Evolutionary conservation across 306 rosid genomes (phyloP).

Genomic region (Cyamopsis tetragonoloba): DNA sequence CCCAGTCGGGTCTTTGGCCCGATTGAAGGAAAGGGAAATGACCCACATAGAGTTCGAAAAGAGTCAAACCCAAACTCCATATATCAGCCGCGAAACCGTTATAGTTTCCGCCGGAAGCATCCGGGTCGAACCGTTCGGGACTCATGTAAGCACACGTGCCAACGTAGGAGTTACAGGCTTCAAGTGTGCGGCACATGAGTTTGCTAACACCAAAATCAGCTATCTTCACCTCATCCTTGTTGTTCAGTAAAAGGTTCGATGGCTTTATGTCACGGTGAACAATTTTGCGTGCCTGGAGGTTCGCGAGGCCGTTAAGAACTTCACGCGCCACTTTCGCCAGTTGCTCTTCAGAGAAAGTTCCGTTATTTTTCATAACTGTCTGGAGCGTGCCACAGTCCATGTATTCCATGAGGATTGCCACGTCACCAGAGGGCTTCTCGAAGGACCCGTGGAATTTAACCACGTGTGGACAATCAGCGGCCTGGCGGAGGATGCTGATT

Average conservation of each 20-base stretch:
- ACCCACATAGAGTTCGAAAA: conserved; percentile 85
- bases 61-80: conserved; percentile 88
- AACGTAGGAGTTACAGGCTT: conserved; percentile 78
- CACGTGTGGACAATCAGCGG: conserved; percentile 66
- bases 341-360: conserved; percentile 51
- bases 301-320: conserved; percentile 61
- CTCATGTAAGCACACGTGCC: conserved; percentile 99
- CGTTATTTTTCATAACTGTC: conserved; percentile 30
- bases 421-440: conserved; percentile 79
- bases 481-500: conserved; percentile 73
- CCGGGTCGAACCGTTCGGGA: conserved; percentile 94
- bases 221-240: conserved; percentile 58
- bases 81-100: conserved; percentile 79
- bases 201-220: conserved; percentile 93
- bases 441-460: conserved; percentile 54
- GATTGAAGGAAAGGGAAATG: conserved; percentile 76
- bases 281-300: conserved; percentile 74
- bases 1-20: conserved; percentile 94
- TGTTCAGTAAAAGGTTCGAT: conserved; percentile 58
- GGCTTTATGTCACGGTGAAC: conserved; percentile 91
- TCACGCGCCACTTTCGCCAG: conserved; percentile 61
- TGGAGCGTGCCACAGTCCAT: conserved; percentile 74
- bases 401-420: conserved; percentile 72
- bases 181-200: conserved; percentile 62
- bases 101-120: conserved; percentile 66